Conservation (phyloP, 192 early-diverging fungal genomes). For the Spizellomyces punctatus region DNA sequence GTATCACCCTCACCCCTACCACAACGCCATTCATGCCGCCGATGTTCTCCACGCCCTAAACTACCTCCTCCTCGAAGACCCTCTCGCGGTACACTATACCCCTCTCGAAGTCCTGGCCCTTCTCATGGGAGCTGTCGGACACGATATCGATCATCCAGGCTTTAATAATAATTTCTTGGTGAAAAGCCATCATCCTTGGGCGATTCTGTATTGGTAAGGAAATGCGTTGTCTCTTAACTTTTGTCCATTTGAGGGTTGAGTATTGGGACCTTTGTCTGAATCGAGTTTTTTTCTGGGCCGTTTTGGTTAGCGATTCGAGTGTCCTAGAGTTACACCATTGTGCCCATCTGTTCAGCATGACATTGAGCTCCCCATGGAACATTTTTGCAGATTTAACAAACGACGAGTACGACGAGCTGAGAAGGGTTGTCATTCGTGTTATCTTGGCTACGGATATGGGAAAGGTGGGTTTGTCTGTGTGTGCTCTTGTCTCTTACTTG, state of each 20-base stretch:
- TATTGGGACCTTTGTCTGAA: slow-evolving; percentile 1
- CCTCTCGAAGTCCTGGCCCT: slow-evolving; percentile 43
- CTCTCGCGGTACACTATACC: slow-evolving; percentile 31
- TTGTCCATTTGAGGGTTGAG: neutral
- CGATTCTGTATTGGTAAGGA: slow-evolving; percentile 45
- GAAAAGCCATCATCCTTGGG: slow-evolving; percentile 49
- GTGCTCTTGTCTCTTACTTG: neutral
- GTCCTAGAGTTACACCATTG: slow-evolving; percentile 60
- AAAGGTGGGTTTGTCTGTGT: slow-evolving; percentile 44
- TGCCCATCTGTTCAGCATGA: slow-evolving; percentile 51
- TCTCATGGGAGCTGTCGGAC: slow-evolving; percentile 48
- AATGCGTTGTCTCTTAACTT: too few relatives aligned
- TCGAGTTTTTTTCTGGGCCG: neutral
- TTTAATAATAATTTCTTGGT: slow-evolving; percentile 52
- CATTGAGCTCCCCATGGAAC: slow-evolving; percentile 44
- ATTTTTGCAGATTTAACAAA: slow-evolving; percentile 44
- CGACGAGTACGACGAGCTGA: slow-evolving; percentile 52
- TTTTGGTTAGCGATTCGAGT: slow-evolving; percentile 30
- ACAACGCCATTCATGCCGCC: slow-evolving; percentile 59
- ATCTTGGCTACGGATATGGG: slow-evolving; percentile 59
- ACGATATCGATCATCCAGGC: slow-evolving; percentile 61
- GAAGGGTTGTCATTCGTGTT: slow-evolving; percentile 45
- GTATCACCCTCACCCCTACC: slow-evolving; percentile 56
- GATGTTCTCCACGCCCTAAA: slow-evolving; percentile 57
- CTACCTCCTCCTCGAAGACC: slow-evolving; percentile 45